Evolutionary conservation across 345 rosid species (phyloP), one percentile per base, ranked within the genome.

Genomic region (Adansonia digitata): DNA sequence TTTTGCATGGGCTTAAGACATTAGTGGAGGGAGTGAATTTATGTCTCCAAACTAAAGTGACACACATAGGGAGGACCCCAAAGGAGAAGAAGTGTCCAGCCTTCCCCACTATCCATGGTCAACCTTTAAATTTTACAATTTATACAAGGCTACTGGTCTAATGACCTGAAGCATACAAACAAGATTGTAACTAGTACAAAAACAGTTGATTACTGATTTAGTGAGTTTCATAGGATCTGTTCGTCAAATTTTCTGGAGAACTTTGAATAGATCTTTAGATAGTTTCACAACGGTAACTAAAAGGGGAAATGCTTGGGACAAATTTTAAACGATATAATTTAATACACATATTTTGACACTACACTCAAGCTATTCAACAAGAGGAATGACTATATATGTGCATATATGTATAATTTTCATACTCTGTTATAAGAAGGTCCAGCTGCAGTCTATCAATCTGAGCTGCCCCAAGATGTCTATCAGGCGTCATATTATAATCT

Each of bases 381-480:
- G 45, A 61, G 45, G 45, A 62, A 62, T 62, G 45, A 62, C 39
- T 4, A 59, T 29, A 29, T 5, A 27, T 46, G 51, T 45, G 37
- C 14, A 18, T 13, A 45, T 17, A 63, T 9, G 55, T 14, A 73
- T 18, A 35, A 63, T 77, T 77, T 66, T 63, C 85, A 39, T 91
- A 94, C 99, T 95, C 99, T 73, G 99, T 84, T 82, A 95, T 90
- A 70, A 95, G 85, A 84, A 95, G 99, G 82, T 93, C 98, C 72
- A 95, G 83, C 67, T 81, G 88, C 42, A 93, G 85, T 74, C 88
- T 79, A 72, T 93, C 98, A 73, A 93, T 90, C 85, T 91, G 94
- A 76, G 98, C 99, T 49, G 99, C 97, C 74, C 99, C 99, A 42
- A 95, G 96, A 83, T 95, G 99, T 80, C 99, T 89, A 84, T 95